Evolutionary conservation across 2,329 filamentous ascomycete genomes (phyloP).

Genomic region (Aphanoascus verrucosus): DNA sequence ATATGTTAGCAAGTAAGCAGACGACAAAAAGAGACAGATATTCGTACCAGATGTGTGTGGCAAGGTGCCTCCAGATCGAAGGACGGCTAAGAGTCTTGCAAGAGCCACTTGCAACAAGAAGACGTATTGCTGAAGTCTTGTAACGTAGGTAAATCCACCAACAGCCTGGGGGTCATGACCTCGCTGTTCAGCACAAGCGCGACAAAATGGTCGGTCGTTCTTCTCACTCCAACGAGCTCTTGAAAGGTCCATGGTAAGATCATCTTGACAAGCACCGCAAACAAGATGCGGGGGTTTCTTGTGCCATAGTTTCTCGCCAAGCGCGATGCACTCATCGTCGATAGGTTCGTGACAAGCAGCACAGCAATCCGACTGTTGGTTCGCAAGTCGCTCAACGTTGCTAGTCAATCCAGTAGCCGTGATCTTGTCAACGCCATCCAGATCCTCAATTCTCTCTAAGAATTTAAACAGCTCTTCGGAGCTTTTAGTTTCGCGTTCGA

Average conservation of each 20-base stretch:
- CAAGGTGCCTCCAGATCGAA: constrained; percentile 71
- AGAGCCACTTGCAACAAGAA: constrained; percentile 87
- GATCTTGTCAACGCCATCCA: constrained; percentile 70
- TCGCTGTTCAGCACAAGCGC: constrained; percentile 46
- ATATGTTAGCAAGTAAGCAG: constrained; percentile 12
- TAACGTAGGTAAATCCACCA: constrained; percentile 61
- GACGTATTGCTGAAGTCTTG: constrained; percentile 85
- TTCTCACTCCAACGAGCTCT: constrained; percentile 61
- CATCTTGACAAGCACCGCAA: constrained; percentile 59
- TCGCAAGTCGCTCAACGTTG: constrained; percentile 56
- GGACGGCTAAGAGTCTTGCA: constrained; percentile 74
- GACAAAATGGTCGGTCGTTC: constrained; percentile 62
- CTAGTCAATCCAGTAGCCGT: constrained; percentile 53
- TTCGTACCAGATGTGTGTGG: constrained; percentile 55
- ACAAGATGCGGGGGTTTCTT: constrained; percentile 56
- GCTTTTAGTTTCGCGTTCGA: constrained; percentile 71
- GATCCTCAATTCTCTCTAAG: constrained; percentile 67
- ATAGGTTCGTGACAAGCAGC: constrained; percentile 71
- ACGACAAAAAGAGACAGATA: constrained; percentile 1
- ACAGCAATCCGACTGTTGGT: constrained; percentile 76
- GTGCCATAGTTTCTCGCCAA: constrained; percentile 71
- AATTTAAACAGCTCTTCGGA: constrained; percentile 71
- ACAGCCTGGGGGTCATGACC: constrained; percentile 46
- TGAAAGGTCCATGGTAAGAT: constrained; percentile 57
- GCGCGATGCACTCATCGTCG: constrained; percentile 80